Evolutionary conservation across 768 basidiomycete genomes (phyloP).

Genomic region (Tulasnella sp.): DNA sequence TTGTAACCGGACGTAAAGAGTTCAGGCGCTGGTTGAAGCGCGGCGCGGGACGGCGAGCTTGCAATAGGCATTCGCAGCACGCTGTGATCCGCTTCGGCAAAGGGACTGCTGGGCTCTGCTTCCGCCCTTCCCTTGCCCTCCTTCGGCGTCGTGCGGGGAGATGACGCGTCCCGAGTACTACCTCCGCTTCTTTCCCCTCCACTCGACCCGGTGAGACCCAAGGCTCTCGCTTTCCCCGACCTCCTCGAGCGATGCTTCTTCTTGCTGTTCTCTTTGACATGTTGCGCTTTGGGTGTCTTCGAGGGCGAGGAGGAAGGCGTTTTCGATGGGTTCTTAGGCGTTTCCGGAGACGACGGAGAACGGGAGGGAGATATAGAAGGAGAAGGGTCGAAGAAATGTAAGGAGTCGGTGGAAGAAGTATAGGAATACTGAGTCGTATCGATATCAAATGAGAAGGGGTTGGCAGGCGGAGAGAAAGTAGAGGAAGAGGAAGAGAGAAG

Average conservation of each 20-base stretch:
- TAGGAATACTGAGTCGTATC: background rate
- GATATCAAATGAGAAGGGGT: background rate
- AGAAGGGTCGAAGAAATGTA: background rate
- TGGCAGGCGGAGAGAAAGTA: background rate
- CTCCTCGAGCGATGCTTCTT: background rate
- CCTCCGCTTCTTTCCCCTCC: too few relatives aligned
- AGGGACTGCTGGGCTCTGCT: background rate
- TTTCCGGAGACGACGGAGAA: background rate
- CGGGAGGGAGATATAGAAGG: background rate
- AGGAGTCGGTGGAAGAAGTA: background rate
- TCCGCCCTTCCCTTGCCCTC: background rate
- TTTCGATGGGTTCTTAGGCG: background rate
- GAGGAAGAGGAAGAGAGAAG: background rate
- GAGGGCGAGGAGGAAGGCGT: background rate
- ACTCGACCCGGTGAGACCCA: too few relatives aligned
- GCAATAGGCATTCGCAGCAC: background rate
- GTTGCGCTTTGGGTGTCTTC: background rate
- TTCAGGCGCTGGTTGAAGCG: background rate
- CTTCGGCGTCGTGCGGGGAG: background rate
- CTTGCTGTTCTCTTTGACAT: background rate
- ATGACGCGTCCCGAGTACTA: too few relatives aligned
- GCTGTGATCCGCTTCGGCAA: background rate
- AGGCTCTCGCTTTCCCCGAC: background rate
- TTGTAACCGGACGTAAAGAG: background rate
- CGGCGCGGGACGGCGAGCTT: background rate